Evolutionary conservation across 192 early-diverging fungal genomes (phyloP).

Genomic region (Umbelopsis sp.): DNA sequence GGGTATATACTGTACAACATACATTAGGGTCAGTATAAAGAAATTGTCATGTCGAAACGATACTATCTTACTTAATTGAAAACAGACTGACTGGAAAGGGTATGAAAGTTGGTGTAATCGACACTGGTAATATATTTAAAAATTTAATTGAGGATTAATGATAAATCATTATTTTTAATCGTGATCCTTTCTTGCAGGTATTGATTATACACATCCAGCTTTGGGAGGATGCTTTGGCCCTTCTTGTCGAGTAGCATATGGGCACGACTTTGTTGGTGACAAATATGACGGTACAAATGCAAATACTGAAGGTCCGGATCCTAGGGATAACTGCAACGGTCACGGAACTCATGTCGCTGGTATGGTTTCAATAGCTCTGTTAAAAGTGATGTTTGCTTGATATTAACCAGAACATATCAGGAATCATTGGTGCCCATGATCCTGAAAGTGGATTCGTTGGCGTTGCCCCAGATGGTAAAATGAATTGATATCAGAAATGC

Average conservation of each 20-base stretch:
- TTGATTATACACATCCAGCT: constrained; percentile 64
- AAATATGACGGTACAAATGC: constrained; percentile 45
- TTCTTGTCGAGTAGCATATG: constrained; percentile 55
- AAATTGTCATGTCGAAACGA: constrained; percentile 30
- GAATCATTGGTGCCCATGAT: constrained; percentile 77
- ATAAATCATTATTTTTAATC: too few species aligned
- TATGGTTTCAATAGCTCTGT: background rate
- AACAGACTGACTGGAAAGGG: constrained; percentile 43
- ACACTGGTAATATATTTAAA: constrained; percentile 45
- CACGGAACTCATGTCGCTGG: constrained; percentile 59
- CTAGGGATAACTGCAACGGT: constrained; percentile 51
- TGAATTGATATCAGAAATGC: background rate
- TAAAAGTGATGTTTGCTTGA: too few species aligned
- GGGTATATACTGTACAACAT: constrained; percentile 39
- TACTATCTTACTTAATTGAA: background rate
- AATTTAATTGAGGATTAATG: background rate
- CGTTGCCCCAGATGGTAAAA: constrained; percentile 76
- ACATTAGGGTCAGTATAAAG: constrained; percentile 38
- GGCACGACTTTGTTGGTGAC: constrained; percentile 60
- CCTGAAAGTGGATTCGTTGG: constrained; percentile 57
- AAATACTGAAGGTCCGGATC: constrained; percentile 44
- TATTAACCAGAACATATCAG: constrained; percentile 25
- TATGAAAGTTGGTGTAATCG: constrained; percentile 61
- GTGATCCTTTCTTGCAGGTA: constrained; percentile 18
- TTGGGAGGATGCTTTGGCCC: constrained; percentile 60